phyloP scores from a whole-genome alignment of 805 yeast species.

The Kodamaea fukazawae region DNA sequence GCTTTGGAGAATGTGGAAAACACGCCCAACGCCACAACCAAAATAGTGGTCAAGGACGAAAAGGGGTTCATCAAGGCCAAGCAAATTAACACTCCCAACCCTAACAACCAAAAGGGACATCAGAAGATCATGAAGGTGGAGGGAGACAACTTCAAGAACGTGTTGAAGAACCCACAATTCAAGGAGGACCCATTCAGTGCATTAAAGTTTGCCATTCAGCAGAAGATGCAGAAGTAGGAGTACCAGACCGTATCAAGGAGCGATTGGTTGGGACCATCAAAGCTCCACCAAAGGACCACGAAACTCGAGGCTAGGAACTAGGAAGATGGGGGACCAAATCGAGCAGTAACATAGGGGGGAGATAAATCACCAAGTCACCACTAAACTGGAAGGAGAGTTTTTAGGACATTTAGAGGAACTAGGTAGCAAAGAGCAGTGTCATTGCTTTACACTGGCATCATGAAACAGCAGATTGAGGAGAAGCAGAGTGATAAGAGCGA shows the following conservation, averaged over 20 bases:
- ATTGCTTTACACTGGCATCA: too few relatives aligned
- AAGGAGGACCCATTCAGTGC: conserved; percentile 63
- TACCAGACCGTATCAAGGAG: neutral
- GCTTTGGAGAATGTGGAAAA: conserved; percentile 43
- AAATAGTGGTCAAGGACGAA: conserved; percentile 5
- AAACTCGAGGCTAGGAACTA: too few relatives aligned
- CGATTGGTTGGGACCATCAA: too few relatives aligned
- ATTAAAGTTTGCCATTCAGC: conserved; percentile 52
- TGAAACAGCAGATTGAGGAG: too few relatives aligned
- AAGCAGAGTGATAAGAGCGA: too few relatives aligned
- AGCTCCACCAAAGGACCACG: too few relatives aligned
- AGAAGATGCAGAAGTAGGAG: conserved; percentile 18
- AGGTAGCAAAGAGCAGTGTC: too few relatives aligned
- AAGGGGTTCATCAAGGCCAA: conserved; percentile 21
- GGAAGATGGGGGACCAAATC: too few relatives aligned
- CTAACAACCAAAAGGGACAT: conserved; percentile 37
- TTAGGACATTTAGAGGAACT: too few relatives aligned
- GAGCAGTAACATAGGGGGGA: too few relatives aligned
- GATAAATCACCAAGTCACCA: too few relatives aligned
- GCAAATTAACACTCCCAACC: conserved; percentile 45
- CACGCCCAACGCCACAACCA: conserved; percentile 16
- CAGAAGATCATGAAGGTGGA: conserved; percentile 57
- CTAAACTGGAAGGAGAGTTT: too few relatives aligned
- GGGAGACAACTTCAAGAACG: conserved; percentile 53
- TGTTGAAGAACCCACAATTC: conserved; percentile 54